Evolutionary conservation across 345 rosid genomes (phyloP).

Genomic region (Toxicodendron radicans): DNA sequence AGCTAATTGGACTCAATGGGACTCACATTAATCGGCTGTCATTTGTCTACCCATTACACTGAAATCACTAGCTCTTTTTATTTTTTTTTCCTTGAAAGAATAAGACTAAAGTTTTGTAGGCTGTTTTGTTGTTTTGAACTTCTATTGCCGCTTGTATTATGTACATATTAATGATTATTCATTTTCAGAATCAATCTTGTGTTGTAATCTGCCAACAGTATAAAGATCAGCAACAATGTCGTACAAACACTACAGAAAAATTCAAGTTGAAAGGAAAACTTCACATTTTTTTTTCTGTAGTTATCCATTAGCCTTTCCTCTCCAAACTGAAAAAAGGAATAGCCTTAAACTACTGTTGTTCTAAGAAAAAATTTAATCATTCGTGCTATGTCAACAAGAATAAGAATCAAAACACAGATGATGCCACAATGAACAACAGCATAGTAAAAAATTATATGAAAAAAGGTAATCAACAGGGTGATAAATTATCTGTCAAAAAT

Average conservation of each 20-base stretch:
- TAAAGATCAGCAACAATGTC: too few species aligned
- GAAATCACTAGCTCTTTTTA: not conserved
- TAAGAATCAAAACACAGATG: not conserved
- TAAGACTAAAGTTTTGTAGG: not conserved
- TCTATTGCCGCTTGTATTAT: not conserved
- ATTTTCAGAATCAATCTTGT: not conserved
- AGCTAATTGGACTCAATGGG: constrained; percentile 70
- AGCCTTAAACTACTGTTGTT: not conserved
- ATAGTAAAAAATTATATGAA: not conserved
- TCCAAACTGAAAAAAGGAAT: too few species aligned
- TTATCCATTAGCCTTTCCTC: not conserved
- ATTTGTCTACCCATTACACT: not conserved
- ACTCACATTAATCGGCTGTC: constrained; percentile 24
- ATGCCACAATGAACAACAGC: not conserved
- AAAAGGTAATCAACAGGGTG: not conserved
- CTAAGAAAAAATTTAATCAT: not conserved
- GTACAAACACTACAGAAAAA: too few species aligned
- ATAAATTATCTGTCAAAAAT: not conserved
- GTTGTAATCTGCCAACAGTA: too few species aligned
- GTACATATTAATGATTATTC: not conserved
- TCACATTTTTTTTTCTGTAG: too few species aligned
- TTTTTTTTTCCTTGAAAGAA: not conserved
- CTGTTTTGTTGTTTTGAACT: not conserved
- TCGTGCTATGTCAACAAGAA: not conserved
- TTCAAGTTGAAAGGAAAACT: too few species aligned